Percentiles rank a stretch among this genome's conserved stretches.
Evolutionary conservation across 139 green algal genomes (phyloP).

Genomic region (Chlorella sp.): DNA sequence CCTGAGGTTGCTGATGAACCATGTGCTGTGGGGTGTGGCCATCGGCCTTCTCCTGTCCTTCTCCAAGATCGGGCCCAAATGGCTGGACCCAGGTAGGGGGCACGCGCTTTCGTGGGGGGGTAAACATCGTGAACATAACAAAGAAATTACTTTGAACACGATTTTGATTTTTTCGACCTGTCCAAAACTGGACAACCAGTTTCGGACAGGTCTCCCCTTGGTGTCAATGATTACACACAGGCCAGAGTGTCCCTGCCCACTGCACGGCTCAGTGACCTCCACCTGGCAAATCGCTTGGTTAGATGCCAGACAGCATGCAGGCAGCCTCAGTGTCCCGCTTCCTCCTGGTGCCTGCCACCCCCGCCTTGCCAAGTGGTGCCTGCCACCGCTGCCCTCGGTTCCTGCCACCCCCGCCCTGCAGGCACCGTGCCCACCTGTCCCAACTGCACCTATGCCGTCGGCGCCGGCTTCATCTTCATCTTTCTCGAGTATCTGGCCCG

Average conservation of each 20-base stretch:
- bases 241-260: not conserved
- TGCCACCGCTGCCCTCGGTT: too few relatives aligned
- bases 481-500: constrained; percentile 38
- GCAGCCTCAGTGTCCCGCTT: not conserved
- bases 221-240: too few relatives aligned
- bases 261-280: not conserved
- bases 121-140: too few relatives aligned
- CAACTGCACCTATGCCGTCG: constrained; percentile 38
- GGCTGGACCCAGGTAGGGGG: constrained; percentile 39
- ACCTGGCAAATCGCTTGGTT: too few relatives aligned
- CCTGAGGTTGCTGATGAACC: constrained; percentile 42
- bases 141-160: too few relatives aligned
- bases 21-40: constrained; percentile 48
- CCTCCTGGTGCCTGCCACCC: too few relatives aligned
- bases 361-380: not conserved
- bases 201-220: too few relatives aligned
- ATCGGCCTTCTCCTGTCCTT: constrained; percentile 49
- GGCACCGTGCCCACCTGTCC: not conserved
- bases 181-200: too few relatives aligned
- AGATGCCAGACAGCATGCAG: not conserved
- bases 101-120: not conserved
- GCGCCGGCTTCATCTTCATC: constrained; percentile 40
- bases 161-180: too few relatives aligned
- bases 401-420: not conserved
- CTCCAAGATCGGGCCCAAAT: constrained; percentile 40